Percentiles rank a stretch among this genome's conserved stretches.
Conservation (phyloP, 768 basidiomycete genomes). For the Boletus subparvulus region DNA sequence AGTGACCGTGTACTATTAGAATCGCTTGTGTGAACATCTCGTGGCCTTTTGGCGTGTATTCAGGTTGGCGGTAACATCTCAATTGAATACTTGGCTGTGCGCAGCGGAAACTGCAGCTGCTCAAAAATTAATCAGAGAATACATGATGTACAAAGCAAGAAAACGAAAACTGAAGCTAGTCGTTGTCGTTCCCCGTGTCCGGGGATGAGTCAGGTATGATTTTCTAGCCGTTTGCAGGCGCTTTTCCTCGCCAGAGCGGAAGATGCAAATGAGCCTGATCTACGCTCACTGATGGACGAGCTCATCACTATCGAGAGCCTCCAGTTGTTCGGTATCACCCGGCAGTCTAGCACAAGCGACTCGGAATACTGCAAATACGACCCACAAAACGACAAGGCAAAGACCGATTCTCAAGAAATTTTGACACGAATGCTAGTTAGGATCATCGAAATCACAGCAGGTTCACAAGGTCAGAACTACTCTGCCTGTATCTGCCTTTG, state of each 20-base stretch:
- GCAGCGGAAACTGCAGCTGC: no score
- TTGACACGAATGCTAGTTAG: constrained; percentile 62
- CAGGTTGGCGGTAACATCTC: no score
- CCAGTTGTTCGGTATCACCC: constrained; percentile 69
- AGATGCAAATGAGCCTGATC: constrained; percentile 55
- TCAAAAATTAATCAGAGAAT: no score
- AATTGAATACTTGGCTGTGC: no score
- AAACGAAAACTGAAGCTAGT: no score
- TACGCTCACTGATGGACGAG: constrained; percentile 63
- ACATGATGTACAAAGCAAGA: no score
- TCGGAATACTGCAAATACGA: constrained; percentile 64
- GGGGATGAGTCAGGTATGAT: no score
- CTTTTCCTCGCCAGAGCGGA: constrained; percentile 61
- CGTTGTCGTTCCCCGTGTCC: no score
- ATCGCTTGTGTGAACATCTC: no score
- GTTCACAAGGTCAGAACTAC: constrained; percentile 58
- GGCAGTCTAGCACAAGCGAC: constrained; percentile 64
- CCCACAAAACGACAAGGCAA: constrained; percentile 49
- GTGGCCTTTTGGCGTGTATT: no score
- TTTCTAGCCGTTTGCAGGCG: constrained; percentile 50
- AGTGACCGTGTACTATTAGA: no score
- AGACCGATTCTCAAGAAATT: constrained; percentile 64
- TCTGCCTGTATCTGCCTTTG: background rate
- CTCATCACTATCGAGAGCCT: constrained; percentile 57
- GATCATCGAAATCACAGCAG: constrained; percentile 63